A percentile compares a stretch with the other conserved stretches of the same genome.
phyloP scores from a whole-genome alignment of 2,329 filamentous ascomycete genomes.

The Botrytis porri region DNA sequence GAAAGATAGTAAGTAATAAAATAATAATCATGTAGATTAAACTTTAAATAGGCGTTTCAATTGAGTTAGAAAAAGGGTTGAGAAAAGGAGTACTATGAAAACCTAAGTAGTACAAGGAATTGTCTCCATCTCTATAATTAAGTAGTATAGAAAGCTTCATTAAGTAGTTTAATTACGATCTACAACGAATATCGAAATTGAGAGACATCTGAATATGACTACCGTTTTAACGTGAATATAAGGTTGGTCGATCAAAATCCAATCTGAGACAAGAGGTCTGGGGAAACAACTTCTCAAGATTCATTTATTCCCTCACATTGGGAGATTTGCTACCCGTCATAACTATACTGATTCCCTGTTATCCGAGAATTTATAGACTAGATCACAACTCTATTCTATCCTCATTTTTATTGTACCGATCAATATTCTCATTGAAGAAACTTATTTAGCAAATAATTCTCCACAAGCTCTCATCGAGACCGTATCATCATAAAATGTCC shows the following conservation, averaged over 20 bases:
- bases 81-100: neutral
- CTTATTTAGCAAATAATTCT: neutral
- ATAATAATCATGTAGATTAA: too few relatives aligned
- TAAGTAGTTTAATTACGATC: neutral
- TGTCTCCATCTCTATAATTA: neutral
- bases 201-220: neutral
- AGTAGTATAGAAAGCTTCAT: neutral
- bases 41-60: too few relatives aligned
- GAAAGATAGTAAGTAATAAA: too few relatives aligned
- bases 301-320: neutral
- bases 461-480: neutral
- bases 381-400: neutral
- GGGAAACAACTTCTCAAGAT: neutral
- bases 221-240: neutral
- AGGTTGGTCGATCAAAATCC: neutral
- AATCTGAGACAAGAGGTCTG: neutral
- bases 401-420: neutral
- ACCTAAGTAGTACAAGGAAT: neutral
- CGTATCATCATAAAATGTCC: neutral
- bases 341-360: neutral
- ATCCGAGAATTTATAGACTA: neutral
- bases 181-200: neutral
- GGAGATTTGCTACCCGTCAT: neutral
- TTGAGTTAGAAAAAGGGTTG: too few relatives aligned
- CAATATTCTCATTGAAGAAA: neutral